These are phyloP conservation scores for Musa itinerans DNA, from an alignment of 176 grass and related monocot species.

Conservation along the genomic window DNA sequence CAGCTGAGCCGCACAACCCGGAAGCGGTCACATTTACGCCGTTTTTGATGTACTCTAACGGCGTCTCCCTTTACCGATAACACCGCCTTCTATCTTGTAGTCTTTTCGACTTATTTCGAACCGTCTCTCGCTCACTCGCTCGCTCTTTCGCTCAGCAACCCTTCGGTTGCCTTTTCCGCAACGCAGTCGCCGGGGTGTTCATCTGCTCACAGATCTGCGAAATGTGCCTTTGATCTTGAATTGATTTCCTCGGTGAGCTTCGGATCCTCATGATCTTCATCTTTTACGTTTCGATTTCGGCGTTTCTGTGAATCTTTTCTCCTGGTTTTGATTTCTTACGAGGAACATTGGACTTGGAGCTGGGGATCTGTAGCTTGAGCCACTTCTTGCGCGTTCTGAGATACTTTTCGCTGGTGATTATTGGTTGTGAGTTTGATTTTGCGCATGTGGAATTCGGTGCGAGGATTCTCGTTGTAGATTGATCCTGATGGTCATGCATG, in stretches of 20 bases:
- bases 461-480: no score
- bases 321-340: background rate
- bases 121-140: background rate
- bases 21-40: background rate
- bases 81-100: background rate
- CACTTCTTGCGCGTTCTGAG: no score
- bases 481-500: no score
- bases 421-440: no score
- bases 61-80: background rate
- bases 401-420: no score
- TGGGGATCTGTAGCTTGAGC: background rate
- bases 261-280: background rate
- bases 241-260: background rate
- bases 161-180: background rate
- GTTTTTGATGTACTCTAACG: background rate
- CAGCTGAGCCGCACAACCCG: background rate
- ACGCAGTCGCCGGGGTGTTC: background rate
- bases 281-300: background rate
- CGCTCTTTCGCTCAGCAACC: background rate
- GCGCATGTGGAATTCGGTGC: no score
- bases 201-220: background rate
- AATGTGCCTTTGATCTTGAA: background rate
- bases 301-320: background rate
- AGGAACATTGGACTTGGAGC: background rate
- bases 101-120: background rate